These are phyloP conservation scores for Dothideomycetidae sp. DNA, from an alignment of 2,329 filamentous ascomycete species.

Conservation along the genomic window DNA sequence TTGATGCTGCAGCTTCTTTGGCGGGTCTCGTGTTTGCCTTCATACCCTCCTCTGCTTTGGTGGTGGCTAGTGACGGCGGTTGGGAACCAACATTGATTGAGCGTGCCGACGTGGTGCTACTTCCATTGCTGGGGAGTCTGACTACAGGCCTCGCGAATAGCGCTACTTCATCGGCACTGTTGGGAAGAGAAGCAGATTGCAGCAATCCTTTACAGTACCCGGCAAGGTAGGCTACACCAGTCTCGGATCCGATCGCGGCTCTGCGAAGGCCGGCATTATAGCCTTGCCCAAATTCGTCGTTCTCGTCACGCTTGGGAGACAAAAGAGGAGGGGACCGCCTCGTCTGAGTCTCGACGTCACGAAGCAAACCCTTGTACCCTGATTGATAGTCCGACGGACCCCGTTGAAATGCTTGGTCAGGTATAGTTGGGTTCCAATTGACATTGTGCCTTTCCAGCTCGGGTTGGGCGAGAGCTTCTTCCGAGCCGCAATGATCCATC, in stretches of 20 bases:
- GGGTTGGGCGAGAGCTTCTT: constrained; percentile 13
- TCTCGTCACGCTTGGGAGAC: neutral
- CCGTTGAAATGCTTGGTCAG: constrained; percentile 11
- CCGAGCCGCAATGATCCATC: constrained; percentile 4
- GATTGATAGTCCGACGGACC: neutral
- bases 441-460: constrained; percentile 14
- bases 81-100: neutral
- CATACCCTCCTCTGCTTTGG: neutral
- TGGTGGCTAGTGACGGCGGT: constrained; percentile 2
- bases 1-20: constrained; percentile 22
- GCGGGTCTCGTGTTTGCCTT: constrained; percentile 13
- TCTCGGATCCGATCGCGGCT: constrained; percentile 16
- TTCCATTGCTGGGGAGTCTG: constrained; percentile 3
- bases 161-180: neutral
- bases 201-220: constrained; percentile 23
- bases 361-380: neutral
- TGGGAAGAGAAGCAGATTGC: constrained; percentile 13
- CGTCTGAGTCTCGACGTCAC: neutral
- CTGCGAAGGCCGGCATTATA: constrained; percentile 21
- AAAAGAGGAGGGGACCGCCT: neutral
- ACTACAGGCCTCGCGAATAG: constrained; percentile 2
- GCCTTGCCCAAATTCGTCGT: constrained; percentile 19
- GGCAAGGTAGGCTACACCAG: constrained; percentile 18
- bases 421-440: constrained; percentile 15
- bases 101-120: neutral